Evolutionary conservation across 345 rosid species (phyloP).

Genomic region (Arabidopsis thaliana): TAIR10.1 NC_003071.7:12630501-12631000

Average conservation of each 20-base stretch:
- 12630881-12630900: not conserved
- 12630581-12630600: conserved; percentile 38
- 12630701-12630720: not conserved
- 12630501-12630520: conserved; percentile 2
- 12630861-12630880: not conserved
- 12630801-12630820: not conserved
- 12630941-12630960: conserved; percentile 48
- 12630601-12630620: conserved; percentile 42
- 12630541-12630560: conserved; percentile 30
- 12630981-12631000: conserved; percentile 50
- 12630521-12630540: conserved; percentile 30
- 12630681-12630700: conserved; percentile 6
- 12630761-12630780: not conserved
- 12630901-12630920: conserved; percentile 44
- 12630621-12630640: conserved; percentile 43
- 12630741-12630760: not conserved
- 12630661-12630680: conserved; percentile 28
- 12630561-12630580: conserved; percentile 24
- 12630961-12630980: conserved; percentile 55
- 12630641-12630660: conserved; percentile 41
- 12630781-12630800: not conserved
- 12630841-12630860: not conserved
- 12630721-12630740: conserved; percentile 15
- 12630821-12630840: not conserved
- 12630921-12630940: conserved; percentile 52